Evolutionary conservation across 805 yeast genomes (phyloP).

Genomic region (Nakazawaea populi): DNA sequence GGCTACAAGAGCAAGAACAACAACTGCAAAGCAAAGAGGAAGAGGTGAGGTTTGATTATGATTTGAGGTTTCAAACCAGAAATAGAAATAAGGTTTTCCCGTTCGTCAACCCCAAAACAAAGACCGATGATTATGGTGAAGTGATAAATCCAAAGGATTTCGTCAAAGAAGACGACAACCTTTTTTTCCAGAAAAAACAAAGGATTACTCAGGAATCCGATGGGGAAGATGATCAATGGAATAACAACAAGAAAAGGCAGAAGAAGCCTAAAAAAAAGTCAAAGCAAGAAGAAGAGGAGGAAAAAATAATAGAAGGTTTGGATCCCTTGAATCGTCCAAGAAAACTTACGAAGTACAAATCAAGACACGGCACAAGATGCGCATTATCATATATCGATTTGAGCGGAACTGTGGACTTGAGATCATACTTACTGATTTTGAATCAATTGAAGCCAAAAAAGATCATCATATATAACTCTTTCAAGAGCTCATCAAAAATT

Average conservation of each 20-base stretch:
- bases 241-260: slow-evolving; percentile 21
- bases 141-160: slow-evolving; percentile 62
- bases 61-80: slow-evolving; percentile 41
- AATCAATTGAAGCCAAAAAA: slow-evolving; percentile 76
- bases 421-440: slow-evolving; percentile 74
- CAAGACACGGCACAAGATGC: slow-evolving; percentile 52
- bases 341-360: slow-evolving; percentile 28
- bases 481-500: slow-evolving; percentile 17
- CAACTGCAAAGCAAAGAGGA: slow-evolving; percentile 26
- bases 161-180: slow-evolving; percentile 43
- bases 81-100: slow-evolving; percentile 73
- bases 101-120: slow-evolving; percentile 39
- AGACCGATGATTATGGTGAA: slow-evolving; percentile 86
- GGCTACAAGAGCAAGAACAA: slow-evolving; percentile 10
- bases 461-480: slow-evolving; percentile 45
- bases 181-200: slow-evolving; percentile 21
- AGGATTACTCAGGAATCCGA: slow-evolving; percentile 17
- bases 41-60: slow-evolving; percentile 46
- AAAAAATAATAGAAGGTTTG: slow-evolving; percentile 23
- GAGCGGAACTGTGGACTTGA: slow-evolving; percentile 75
- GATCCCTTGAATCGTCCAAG: slow-evolving; percentile 49
- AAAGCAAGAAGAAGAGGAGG: slow-evolving; percentile 14
- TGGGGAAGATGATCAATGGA: slow-evolving; percentile 32
- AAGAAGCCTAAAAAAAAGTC: slow-evolving; percentile 15
- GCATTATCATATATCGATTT: slow-evolving; percentile 73